phyloP scores from a whole-genome alignment of 768 basidiomycete species.

The Pulveroboletus sp. region DNA sequence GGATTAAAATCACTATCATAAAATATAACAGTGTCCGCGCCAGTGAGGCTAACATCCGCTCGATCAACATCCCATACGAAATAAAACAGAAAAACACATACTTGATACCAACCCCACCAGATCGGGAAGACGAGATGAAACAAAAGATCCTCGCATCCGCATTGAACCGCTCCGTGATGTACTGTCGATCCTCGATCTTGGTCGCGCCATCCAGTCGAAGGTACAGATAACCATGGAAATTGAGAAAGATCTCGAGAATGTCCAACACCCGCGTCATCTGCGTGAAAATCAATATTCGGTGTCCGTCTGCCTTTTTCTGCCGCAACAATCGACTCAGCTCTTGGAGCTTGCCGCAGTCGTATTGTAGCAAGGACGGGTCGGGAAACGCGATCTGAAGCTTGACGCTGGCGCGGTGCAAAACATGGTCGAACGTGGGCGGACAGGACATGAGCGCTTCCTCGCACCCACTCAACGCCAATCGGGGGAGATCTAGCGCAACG shows the following conservation, averaged over 20 bases:
- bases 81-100: constrained; percentile 36
- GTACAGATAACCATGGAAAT: constrained; percentile 91
- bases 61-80: constrained; percentile 18
- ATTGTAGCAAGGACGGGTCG: constrained; percentile 83
- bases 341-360: constrained; percentile 96
- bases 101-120: constrained; percentile 94
- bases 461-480: constrained; percentile 52
- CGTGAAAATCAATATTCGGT: constrained; percentile 92
- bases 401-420: constrained; percentile 71
- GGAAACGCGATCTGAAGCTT: constrained; percentile 94
- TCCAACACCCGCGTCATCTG: constrained; percentile 96
- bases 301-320: constrained; percentile 82
- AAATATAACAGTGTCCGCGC: constrained; percentile 95
- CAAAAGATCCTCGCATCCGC: constrained; percentile 76
- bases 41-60: constrained; percentile 54
- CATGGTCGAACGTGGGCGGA: constrained; percentile 55
- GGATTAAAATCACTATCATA: constrained; percentile 98
- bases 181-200: constrained; percentile 91
- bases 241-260: constrained; percentile 90
- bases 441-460: constrained; percentile 27
- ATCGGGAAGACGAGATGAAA: constrained; percentile 83
- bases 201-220: constrained; percentile 93
- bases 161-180: constrained; percentile 85
- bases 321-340: constrained; percentile 75
- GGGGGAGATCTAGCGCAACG: constrained; percentile 72